Base-by-base conservation (phyloP, 2,329 filamentous ascomycete species). In the Kalaharituber pfeilii region DNA sequence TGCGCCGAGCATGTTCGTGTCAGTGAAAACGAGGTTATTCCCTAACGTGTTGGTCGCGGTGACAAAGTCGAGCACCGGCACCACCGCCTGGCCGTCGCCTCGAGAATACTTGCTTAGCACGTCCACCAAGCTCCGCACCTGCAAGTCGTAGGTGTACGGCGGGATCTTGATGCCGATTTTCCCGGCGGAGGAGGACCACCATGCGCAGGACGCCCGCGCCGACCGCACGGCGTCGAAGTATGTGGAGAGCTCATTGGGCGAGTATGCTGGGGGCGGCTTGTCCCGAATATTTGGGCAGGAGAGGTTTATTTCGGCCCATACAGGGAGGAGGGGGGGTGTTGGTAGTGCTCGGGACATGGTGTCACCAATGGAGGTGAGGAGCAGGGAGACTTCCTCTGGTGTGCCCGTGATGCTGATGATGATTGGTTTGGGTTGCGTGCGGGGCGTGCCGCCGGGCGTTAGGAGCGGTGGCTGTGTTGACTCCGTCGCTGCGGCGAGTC, bases 21-120 rank as follows among this genome's bases (percentile, higher is more conserved):
- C 49, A 11, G 69, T 62, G 0, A 85, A 65, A 0, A 86, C 68
- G 0, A 88, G 70, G 45, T 78, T 82, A 0, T 75, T 79, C 0
- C 84, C 84, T 0, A 88, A 75, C 0, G 78, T 88, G 63, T 88
- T 88, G 1, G 79, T 84, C 0, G 82, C 75, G 0, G 84, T 86
- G 59, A 88, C 72, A 67, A 88, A 88, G 44, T 73, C 75, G 7
- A 50, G 4, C n/a, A 5, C n/a, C n/a, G 11, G 15, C 3, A 13
- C 5, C 25, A 22, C 24, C 13, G n/a, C 24, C 3, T 15, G 15
- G 30, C n/a, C 9, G 30, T 36, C 30, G 30, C n/a, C 9, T n/a
- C 9, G 9, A n/a, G n/a, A 36, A 9, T 36, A 9, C 30, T 36
- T n/a, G 30, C 30, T 9, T 47, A 25, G 13, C 24, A 22, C 24